Percentiles rank a stretch among this genome's conserved stretches.
Conservation (phyloP, 108 stramenopile genomes). For the Fragilaria crotonensis region DNA sequence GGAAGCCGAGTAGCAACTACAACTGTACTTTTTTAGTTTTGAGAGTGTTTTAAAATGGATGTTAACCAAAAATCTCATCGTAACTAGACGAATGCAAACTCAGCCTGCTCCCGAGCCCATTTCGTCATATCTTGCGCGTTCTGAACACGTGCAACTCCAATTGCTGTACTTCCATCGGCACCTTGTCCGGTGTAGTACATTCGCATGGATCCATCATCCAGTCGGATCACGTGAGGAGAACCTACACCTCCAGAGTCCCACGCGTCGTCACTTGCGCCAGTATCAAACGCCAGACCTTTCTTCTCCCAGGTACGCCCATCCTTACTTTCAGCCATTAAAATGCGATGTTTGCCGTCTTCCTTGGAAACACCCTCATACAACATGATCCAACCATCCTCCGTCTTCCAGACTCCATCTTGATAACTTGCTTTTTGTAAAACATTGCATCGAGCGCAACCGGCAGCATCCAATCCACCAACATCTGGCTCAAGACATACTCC, state of each 20-base stretch:
- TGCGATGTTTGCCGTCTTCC: conserved; percentile 67
- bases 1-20: no score
- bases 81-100: no score
- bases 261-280: conserved; percentile 46
- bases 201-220: conserved; percentile 79
- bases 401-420: conserved; percentile 44
- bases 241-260: conserved; percentile 79
- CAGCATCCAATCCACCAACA: conserved; percentile 56
- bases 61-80: no score
- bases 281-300: conserved; percentile 60
- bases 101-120: conserved; percentile 41
- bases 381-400: conserved; percentile 51
- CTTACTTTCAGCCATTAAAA: conserved; percentile 59
- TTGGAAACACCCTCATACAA: conserved; percentile 73
- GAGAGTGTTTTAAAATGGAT: no score
- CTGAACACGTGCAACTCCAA: conserved; percentile 56
- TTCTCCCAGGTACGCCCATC: conserved; percentile 70
- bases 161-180: conserved; percentile 57
- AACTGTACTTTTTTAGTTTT: no score
- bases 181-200: conserved; percentile 90
- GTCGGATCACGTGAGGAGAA: conserved; percentile 67
- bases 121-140: background rate
- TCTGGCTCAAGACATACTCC: conserved; percentile 61
- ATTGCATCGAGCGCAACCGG: conserved; percentile 71
- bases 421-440: conserved; percentile 56